A percentile compares a stretch with the other conserved stretches of the same genome.
Evolutionary conservation across 352 stramenopile genomes (phyloP).

Genomic region (Pythium dissimile): DNA sequence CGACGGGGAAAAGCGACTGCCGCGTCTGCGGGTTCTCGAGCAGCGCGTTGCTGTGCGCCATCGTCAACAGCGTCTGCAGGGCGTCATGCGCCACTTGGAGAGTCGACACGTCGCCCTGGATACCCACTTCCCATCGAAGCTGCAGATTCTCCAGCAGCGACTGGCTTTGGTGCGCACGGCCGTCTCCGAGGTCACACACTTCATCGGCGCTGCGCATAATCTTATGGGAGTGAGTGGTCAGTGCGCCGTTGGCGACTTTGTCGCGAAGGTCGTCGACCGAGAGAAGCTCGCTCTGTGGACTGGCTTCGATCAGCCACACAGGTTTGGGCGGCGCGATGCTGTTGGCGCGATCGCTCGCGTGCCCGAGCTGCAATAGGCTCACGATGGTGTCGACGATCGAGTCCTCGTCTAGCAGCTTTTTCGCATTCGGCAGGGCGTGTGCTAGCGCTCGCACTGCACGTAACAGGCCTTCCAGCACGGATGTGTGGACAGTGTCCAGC

Average conservation of each 20-base stretch:
- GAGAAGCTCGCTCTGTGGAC: conserved; percentile 10
- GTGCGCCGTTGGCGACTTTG: conserved; percentile 15
- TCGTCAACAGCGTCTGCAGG: conserved; percentile 50
- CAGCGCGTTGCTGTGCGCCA: conserved; percentile 65
- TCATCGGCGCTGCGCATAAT: conserved; percentile 11
- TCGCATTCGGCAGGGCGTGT: conserved; percentile 43
- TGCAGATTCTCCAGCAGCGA: conserved; percentile 63
- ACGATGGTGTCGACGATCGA: conserved; percentile 47
- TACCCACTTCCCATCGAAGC: conserved; percentile 73
- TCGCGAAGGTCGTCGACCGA: conserved; percentile 54
- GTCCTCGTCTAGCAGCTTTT: conserved; percentile 41
- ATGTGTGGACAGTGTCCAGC: conserved; percentile 51
- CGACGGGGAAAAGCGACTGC: conserved; percentile 50
- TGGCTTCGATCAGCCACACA: conserved; percentile 9
- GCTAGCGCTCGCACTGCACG: conserved; percentile 58
- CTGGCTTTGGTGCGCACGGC: background rate
- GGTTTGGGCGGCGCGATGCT: conserved; percentile 11
- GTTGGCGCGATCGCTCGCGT: conserved; percentile 30
- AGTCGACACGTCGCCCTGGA: conserved; percentile 41
- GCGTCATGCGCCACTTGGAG: conserved; percentile 72
- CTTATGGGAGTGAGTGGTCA: background rate
- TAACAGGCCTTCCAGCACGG: conserved; percentile 52
- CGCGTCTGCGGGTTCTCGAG: conserved; percentile 14
- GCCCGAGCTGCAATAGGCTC: conserved; percentile 61
- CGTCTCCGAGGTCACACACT: conserved; percentile 8